These are phyloP conservation scores for Punctularia strigosozonata DNA, from an alignment of 768 basidiomycete genomes.

Conservation along the genomic window DNA sequence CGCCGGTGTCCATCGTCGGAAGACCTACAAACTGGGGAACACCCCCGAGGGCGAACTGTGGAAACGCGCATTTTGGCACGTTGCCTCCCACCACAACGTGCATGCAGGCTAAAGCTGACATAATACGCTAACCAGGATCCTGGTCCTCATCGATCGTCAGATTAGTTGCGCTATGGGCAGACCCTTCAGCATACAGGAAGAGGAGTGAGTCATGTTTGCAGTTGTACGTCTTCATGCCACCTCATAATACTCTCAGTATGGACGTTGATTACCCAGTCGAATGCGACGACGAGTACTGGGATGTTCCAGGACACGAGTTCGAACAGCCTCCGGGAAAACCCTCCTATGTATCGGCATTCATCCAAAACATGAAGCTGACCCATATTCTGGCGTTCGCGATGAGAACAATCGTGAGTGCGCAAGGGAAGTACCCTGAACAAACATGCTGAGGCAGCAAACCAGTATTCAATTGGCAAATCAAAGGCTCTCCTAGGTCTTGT, in stretches of 20 bases:
- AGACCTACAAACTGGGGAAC: conserved; percentile 8
- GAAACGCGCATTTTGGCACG: conserved; percentile 30
- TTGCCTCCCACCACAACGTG: not conserved
- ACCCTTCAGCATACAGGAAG: conserved; percentile 29
- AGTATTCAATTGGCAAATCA: conserved; percentile 25
- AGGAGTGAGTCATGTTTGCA: conserved; percentile 20
- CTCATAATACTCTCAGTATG: conserved; percentile 16
- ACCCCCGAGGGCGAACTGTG: conserved; percentile 26
- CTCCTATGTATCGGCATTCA: conserved; percentile 19
- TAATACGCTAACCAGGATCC: conserved; percentile 1
- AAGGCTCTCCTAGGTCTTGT: conserved; percentile 11
- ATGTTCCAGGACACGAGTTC: conserved; percentile 15
- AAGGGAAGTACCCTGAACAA: not conserved
- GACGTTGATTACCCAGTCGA: conserved; percentile 31
- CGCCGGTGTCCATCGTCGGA: conserved; percentile 26
- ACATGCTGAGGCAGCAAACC: not conserved
- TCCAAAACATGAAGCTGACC: conserved; percentile 19
- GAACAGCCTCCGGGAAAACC: conserved; percentile 20
- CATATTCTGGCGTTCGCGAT: conserved; percentile 22
- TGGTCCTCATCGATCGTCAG: conserved; percentile 1
- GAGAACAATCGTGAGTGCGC: conserved; percentile 17
- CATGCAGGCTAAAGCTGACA: not conserved
- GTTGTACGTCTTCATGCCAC: not conserved
- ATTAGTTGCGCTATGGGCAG: conserved; percentile 20
- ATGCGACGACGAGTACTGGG: conserved; percentile 30